phyloP scores from a whole-genome alignment of 495 filamentous ascomycete species.

The Aspergillus leporis region DNA sequence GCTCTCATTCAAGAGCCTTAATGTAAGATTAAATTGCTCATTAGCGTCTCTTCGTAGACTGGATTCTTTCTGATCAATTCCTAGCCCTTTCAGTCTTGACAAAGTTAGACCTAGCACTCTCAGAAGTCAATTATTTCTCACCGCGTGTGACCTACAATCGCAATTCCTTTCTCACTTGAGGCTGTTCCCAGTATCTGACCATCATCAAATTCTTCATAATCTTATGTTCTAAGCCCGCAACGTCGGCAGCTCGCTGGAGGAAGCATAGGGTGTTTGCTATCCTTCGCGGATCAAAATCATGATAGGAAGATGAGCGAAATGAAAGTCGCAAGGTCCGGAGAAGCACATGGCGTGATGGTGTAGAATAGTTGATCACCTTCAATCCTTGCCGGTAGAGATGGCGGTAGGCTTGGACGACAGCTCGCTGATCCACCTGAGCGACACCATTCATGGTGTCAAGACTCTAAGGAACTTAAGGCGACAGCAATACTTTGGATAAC shows the following conservation, averaged over 20 bases:
- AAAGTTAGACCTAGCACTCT: conserved; percentile 21
- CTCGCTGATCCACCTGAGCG: conserved; percentile 24
- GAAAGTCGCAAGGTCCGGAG: conserved; percentile 63
- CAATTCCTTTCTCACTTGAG: conserved; percentile 34
- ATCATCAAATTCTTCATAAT: conserved; percentile 75
- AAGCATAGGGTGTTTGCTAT: conserved; percentile 78
- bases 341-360: conserved; percentile 69
- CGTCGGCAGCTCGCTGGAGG: conserved; percentile 64
- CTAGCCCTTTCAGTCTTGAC: conserved; percentile 33
- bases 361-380: conserved; percentile 76
- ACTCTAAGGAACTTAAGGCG: neutral
- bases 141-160: conserved; percentile 34
- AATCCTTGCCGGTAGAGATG: conserved; percentile 71
- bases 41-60: conserved; percentile 40
- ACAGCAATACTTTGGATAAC: neutral
- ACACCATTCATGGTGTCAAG: neutral
- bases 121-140: conserved; percentile 1
- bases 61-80: conserved; percentile 27
- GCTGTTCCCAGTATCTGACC: conserved; percentile 59
- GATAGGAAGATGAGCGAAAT: conserved; percentile 61
- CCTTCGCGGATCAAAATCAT: conserved; percentile 57
- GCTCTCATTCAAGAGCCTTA: conserved; percentile 71
- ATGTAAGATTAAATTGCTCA: conserved; percentile 63
- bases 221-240: conserved; percentile 73
- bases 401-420: conserved; percentile 76